phyloP scores from a whole-genome alignment of 352 stramenopile genomes.

The Phytophthora pini region DNA sequence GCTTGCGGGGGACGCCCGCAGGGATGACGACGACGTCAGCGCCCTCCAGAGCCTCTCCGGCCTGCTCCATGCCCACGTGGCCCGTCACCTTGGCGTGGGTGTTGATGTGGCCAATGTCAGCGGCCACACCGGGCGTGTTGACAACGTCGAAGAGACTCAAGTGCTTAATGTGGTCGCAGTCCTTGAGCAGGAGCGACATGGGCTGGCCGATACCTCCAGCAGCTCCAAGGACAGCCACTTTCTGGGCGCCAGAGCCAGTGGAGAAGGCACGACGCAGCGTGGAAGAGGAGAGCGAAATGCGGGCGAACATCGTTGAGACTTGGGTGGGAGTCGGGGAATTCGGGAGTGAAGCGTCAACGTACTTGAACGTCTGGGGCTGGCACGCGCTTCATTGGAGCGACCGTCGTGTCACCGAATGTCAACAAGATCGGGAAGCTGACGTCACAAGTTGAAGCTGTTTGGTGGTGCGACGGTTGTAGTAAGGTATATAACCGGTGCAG shows the following conservation, averaged over 20 bases:
- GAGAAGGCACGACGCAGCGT: conserved; percentile 61
- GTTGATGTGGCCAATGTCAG: conserved; percentile 96
- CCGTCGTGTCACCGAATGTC: conserved; percentile 12
- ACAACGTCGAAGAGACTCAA: conserved; percentile 99
- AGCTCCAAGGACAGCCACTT: conserved; percentile 91
- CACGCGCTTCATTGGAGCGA: conserved; percentile 8
- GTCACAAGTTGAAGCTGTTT: conserved; percentile 13
- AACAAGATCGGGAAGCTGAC: conserved; percentile 1
- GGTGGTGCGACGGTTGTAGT: conserved; percentile 17
- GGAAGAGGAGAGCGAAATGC: conserved; percentile 17
- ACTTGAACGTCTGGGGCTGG: conserved; percentile 25
- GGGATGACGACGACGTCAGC: conserved; percentile 99
- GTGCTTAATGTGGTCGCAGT: conserved; percentile 95
- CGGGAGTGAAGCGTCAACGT: conserved; percentile 17
- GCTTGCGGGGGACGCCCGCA: conserved; percentile 99
- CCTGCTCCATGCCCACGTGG: conserved; percentile 81
- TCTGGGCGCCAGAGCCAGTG: conserved; percentile 67
- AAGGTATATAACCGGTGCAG: neutral
- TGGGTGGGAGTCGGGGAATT: no score
- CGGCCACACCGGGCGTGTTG: conserved; percentile 97
- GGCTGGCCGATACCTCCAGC: conserved; percentile 98
- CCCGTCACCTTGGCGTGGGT: conserved; percentile 80
- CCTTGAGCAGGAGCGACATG: conserved; percentile 98
- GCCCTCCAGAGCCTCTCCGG: conserved; percentile 74
- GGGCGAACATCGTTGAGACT: conserved; percentile 43